Percentiles rank a stretch among this genome's conserved stretches.
Evolutionary conservation across 2,329 filamentous ascomycete genomes (phyloP).

Genomic region (Blastomyces silverae): DNA sequence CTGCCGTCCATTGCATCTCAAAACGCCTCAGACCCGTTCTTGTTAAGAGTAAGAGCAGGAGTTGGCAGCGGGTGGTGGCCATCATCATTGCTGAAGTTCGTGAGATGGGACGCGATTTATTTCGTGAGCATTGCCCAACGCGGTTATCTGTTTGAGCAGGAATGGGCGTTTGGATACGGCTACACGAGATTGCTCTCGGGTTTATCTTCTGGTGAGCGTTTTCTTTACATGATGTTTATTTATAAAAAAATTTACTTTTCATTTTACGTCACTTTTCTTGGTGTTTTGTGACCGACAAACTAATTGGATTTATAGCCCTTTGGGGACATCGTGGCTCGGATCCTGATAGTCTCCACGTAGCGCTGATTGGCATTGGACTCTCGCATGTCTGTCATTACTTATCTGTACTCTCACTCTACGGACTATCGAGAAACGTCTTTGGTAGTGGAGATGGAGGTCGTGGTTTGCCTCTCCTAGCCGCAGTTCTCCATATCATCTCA

Average conservation of each 20-base stretch:
- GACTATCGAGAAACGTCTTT: conserved; percentile 55
- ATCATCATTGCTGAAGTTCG: conserved; percentile 36
- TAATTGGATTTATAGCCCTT: not conserved
- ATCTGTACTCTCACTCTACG: conserved; percentile 65
- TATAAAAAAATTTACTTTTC: not conserved
- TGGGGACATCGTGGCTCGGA: not conserved
- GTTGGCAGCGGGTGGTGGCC: not conserved
- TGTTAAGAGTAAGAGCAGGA: conserved; percentile 5
- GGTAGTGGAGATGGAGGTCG: conserved; percentile 25
- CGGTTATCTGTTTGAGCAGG: conserved; percentile 56
- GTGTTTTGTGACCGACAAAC: not conserved
- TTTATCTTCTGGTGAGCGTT: conserved; percentile 31
- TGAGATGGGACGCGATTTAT: conserved; percentile 59
- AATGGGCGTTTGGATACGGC: conserved; percentile 59
- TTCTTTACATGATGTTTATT: not conserved
- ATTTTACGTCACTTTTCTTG: not conserved
- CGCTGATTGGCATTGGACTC: conserved; percentile 56
- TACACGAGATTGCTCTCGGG: conserved; percentile 43
- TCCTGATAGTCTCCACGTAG: conserved; percentile 16
- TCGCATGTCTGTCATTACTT: conserved; percentile 69
- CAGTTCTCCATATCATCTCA: conserved; percentile 71
- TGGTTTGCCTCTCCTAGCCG: conserved; percentile 52
- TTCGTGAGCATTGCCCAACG: conserved; percentile 49
- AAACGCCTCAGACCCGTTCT: conserved; percentile 14
- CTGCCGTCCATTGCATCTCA: conserved; percentile 30